These are phyloP conservation scores for Neonectria hederae DNA, from an alignment of 2,329 filamentous ascomycete genomes.

Conservation along the genomic window DNA sequence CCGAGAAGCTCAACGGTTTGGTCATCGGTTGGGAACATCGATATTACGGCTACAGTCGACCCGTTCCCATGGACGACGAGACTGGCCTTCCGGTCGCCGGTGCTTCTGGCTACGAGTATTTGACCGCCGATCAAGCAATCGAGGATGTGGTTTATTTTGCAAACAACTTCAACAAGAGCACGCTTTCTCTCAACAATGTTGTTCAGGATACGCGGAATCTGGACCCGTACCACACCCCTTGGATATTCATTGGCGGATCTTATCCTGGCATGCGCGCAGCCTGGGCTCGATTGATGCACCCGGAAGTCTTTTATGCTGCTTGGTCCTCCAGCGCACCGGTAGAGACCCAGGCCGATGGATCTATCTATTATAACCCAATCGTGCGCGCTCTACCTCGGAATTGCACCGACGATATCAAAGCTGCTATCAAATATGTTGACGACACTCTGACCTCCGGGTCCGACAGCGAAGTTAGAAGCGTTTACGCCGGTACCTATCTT, in stretches of 20 bases:
- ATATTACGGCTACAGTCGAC: constrained; percentile 39
- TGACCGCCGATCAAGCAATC: constrained; percentile 43
- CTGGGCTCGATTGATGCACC: constrained; percentile 56
- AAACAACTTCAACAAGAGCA: constrained; percentile 43
- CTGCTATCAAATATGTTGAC: constrained; percentile 59
- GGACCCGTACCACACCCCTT: constrained; percentile 56
- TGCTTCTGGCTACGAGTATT: constrained; percentile 29
- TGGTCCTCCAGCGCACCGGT: constrained; percentile 61
- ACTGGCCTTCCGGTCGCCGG: constrained; percentile 22
- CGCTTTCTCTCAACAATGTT: constrained; percentile 53
- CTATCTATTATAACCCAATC: constrained; percentile 59
- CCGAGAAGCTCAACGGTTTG: constrained; percentile 33
- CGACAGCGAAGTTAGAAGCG: not conserved
- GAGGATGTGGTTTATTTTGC: constrained; percentile 45
- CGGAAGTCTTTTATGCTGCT: constrained; percentile 61
- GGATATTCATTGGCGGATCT: constrained; percentile 62
- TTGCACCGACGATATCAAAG: constrained; percentile 57
- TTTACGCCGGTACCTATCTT: constrained; percentile 14
- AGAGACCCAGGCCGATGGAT: constrained; percentile 56
- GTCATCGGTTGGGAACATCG: constrained; percentile 40
- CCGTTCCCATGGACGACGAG: constrained; percentile 27
- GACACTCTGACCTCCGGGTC: constrained; percentile 25
- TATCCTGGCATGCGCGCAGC: constrained; percentile 61
- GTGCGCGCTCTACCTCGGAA: constrained; percentile 58
- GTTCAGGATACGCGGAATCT: constrained; percentile 41